Percentiles rank a stretch among this genome's conserved stretches.
Conservation (phyloP, 1,139 yeast species). For the Yamadazyma triangularis region DNA sequence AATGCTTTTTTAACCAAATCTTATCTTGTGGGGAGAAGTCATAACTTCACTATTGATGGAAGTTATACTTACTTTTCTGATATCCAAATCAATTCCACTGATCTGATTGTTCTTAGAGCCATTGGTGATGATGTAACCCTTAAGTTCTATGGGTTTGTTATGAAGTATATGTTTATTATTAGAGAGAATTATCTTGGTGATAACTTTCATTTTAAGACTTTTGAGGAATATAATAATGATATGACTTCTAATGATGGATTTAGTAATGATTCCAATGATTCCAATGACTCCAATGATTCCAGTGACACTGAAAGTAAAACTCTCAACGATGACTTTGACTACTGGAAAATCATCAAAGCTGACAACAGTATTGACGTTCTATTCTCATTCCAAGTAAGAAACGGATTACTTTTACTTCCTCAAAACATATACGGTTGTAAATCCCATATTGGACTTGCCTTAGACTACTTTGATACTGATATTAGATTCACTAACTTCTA, state of each 20-base stretch:
- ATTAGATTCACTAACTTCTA: conserved; percentile 85
- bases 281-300: conserved; percentile 2
- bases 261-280: too few species aligned
- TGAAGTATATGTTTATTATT: conserved; percentile 71
- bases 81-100: conserved; percentile 62
- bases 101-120: conserved; percentile 63
- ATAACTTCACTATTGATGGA: conserved; percentile 59
- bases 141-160: conserved; percentile 72
- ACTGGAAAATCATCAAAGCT: conserved; percentile 40
- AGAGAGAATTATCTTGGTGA: conserved; percentile 92
- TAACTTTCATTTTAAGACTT: conserved; percentile 72
- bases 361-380: conserved; percentile 78
- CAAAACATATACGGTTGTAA: conserved; percentile 62
- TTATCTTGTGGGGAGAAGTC: conserved; percentile 59
- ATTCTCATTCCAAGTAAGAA: conserved; percentile 63
- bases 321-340: conserved; percentile 21
- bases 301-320: conserved; percentile 5
- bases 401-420: conserved; percentile 72
- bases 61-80: conserved; percentile 58
- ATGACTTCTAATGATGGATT: too few species aligned
- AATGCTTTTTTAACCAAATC: conserved; percentile 62
- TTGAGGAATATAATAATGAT: conserved; percentile 63
- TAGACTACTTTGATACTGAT: conserved; percentile 69
- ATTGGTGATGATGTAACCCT: conserved; percentile 64
- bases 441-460: conserved; percentile 59